phyloP scores from a whole-genome alignment of 1,139 yeast genomes.

The Meyerozyma smithsonii region DNA sequence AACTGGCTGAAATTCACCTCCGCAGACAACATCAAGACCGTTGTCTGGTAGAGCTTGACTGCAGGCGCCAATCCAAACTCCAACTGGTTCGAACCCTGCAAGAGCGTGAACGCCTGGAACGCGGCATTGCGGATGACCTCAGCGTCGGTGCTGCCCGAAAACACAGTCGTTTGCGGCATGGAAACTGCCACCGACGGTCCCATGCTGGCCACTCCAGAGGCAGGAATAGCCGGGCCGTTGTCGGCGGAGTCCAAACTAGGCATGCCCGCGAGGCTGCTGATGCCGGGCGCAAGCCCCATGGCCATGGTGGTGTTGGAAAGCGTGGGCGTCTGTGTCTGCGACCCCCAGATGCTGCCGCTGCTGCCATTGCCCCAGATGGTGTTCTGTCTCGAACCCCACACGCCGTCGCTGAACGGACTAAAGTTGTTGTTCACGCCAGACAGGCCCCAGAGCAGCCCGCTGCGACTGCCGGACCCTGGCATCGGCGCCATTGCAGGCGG shows the following conservation, averaged over 20 bases:
- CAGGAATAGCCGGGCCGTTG: not conserved
- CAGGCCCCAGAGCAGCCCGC: slow-evolving; percentile 1
- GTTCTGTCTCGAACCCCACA: slow-evolving; percentile 18
- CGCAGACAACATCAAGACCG: slow-evolving; percentile 21
- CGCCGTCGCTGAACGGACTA: not conserved
- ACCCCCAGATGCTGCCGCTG: not conserved
- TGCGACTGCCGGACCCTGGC: no score
- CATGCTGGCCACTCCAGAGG: not conserved
- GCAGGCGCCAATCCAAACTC: slow-evolving; percentile 39
- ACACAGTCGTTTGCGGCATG: not conserved
- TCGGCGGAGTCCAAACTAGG: not conserved
- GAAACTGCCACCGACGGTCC: not conserved
- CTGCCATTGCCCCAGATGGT: slow-evolving; percentile 28
- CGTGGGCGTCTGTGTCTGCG: not conserved
- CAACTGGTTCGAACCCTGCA: slow-evolving; percentile 28
- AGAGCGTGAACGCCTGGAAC: slow-evolving; percentile 30
- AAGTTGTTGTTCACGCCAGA: not conserved
- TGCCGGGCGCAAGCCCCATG: not conserved
- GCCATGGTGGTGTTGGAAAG: not conserved
- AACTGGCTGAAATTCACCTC: slow-evolving; percentile 40
- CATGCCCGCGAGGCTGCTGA: not conserved
- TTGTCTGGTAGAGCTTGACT: slow-evolving; percentile 30
- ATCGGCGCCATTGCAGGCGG: no score
- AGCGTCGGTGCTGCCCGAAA: not conserved
- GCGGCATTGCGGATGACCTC: slow-evolving; percentile 27